Base-by-base conservation (phyloP, 2,329 filamentous ascomycete species). In the Eutypella sp. region DNA sequence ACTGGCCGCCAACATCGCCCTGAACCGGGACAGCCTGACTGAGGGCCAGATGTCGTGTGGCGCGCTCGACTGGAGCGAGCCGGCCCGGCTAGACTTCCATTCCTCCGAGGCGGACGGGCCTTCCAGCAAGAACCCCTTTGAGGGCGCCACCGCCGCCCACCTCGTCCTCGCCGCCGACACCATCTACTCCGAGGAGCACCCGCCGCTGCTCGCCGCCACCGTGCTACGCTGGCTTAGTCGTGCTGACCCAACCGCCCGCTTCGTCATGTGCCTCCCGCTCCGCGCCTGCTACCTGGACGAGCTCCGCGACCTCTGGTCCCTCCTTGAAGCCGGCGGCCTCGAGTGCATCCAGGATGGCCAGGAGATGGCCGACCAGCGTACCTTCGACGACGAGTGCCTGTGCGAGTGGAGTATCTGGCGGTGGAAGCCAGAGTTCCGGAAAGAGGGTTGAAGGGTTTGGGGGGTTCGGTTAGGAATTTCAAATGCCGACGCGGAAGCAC, bases 151-250 rank as follows among this genome's bases (percentile, higher is more conserved):
- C 24, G 64, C 63, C 48, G 61, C 67, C 19, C 57, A 57, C 23
- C 53, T 70, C 15, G 63, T 72, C 24, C 52, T 72, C 2, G 67
- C 68, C 1, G 68, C 68, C 5, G 69, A 72, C 46, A 68, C 65
- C 1, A 57, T 69, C 11, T 72, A 72, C 51, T 61, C 57, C 6
- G 64, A 67, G 23, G 65, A 69, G 16, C 69, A 72, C 44, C 68
- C 68, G 3, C 57, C 60, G 33, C 49, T 72, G 33, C 54, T 72
- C 3, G 54, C 58, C 3, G 53, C 57, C 16, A 62, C 64, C 2
- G 61, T 70, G n/a, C 40, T 56, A 18, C 51, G 53, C 5, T 69
- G 69, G 65, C 55, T 72, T 10, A 50, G 57, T 9, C 50, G 43
- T 5, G 50, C 55, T 13, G 23, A 44, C 23, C 38, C 49, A 13